Percentiles rank a stretch among this genome's conserved stretches.
Evolutionary conservation across 2,329 filamentous ascomycete genomes (phyloP).

Genomic region (Fonsecaea multimorphosa): DNA sequence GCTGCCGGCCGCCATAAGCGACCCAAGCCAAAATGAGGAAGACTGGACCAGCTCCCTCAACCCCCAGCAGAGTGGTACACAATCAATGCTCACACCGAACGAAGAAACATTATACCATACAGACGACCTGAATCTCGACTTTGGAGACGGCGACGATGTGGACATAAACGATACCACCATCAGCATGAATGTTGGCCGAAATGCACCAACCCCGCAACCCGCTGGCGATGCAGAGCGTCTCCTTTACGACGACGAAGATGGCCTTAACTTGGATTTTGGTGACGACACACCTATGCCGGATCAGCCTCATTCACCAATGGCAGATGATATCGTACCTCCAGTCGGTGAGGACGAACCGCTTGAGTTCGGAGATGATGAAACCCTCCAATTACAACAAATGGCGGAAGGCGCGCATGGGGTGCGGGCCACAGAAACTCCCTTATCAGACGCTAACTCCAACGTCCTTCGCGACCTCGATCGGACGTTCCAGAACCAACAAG

Average conservation of each 20-base stretch:
- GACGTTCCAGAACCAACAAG: constrained; percentile 61
- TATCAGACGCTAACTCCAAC: constrained; percentile 60
- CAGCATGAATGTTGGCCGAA: constrained; percentile 89
- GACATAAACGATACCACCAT: constrained; percentile 68
- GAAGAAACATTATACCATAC: constrained; percentile 61
- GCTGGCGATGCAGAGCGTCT: constrained; percentile 68
- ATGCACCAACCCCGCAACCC: constrained; percentile 72
- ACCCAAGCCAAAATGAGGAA: constrained; percentile 41
- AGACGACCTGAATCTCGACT: constrained; percentile 74
- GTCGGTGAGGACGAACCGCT: constrained; percentile 57
- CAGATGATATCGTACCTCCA: constrained; percentile 62
- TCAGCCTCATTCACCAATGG: constrained; percentile 47
- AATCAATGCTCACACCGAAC: constrained; percentile 61
- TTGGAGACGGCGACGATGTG: constrained; percentile 69
- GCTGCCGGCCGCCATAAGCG: constrained; percentile 57
- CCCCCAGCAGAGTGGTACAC: constrained; percentile 63
- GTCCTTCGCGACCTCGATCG: constrained; percentile 68
- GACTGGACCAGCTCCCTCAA: constrained; percentile 80
- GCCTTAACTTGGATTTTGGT: constrained; percentile 59
- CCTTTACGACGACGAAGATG: constrained; percentile 58
- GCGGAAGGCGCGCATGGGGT: constrained; percentile 43
- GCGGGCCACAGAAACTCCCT: constrained; percentile 59
- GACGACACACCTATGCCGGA: constrained; percentile 53
- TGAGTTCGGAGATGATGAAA: constrained; percentile 54
- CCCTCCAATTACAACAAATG: constrained; percentile 51